phyloP scores from a whole-genome alignment of 345 rosid genomes.

The Corymbia maculata region DNA sequence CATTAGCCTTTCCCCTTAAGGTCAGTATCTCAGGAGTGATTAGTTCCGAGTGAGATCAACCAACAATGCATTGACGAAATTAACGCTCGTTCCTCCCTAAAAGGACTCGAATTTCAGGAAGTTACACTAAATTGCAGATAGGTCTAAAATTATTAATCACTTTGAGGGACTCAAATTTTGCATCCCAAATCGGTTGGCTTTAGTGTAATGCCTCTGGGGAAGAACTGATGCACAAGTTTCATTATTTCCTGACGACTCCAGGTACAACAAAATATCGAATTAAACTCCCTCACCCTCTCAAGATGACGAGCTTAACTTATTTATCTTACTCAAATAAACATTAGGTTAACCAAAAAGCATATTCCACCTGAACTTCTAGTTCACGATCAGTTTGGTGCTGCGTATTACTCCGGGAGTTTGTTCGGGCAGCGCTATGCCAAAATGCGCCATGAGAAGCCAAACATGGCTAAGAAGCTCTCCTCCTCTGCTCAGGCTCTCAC shows the following conservation, averaged over 20 bases:
- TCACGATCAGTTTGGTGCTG: conserved; percentile 14
- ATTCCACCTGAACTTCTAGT: neutral
- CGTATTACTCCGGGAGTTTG: conserved; percentile 22
- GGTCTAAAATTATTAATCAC: neutral
- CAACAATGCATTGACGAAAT: no score
- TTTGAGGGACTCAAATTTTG: neutral
- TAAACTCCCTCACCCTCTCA: neutral
- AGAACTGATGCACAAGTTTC: neutral
- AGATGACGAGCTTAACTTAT: neutral
- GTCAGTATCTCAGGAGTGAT: no score
- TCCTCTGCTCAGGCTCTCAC: conserved; percentile 31
- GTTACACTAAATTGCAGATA: neutral
- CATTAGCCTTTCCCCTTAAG: no score
- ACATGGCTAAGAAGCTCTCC: conserved; percentile 47
- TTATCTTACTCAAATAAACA: neutral
- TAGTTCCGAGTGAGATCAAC: no score
- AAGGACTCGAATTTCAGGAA: no score
- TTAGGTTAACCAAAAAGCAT: neutral
- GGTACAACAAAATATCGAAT: neutral
- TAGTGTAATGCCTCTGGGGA: neutral
- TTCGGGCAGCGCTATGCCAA: conserved; percentile 39
- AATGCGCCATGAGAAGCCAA: conserved; percentile 44
- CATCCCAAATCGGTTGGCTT: neutral
- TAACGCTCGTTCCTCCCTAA: no score
- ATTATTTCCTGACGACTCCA: neutral